These are phyloP conservation scores for Plasmodium gonderi DNA, from an alignment of 169 alveolate species.

Conservation along the genomic window DNA sequence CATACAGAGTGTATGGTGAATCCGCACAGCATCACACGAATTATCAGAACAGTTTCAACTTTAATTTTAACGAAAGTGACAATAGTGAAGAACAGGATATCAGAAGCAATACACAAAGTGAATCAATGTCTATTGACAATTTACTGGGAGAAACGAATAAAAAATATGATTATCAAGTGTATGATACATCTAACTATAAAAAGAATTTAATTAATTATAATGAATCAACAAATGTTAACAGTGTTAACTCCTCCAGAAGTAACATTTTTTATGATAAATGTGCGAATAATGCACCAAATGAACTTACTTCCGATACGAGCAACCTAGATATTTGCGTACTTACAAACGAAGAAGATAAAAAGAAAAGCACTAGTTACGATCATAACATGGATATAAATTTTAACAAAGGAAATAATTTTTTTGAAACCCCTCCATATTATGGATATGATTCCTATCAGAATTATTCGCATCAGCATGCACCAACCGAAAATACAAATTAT, in stretches of 20 bases:
- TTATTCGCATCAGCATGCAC: background rate
- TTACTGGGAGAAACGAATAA: slow-evolving; percentile 46
- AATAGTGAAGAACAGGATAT: background rate
- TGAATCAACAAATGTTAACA: background rate
- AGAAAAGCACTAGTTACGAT: background rate
- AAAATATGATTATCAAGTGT: slow-evolving; percentile 12
- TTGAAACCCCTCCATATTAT: background rate
- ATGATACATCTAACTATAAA: slow-evolving; percentile 47
- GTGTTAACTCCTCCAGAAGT: slow-evolving; percentile 12
- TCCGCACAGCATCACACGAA: background rate
- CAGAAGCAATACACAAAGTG: slow-evolving; percentile 27
- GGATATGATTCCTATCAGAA: background rate
- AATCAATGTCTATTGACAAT: slow-evolving; percentile 33
- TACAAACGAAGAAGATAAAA: slow-evolving; percentile 7
- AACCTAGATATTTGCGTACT: slow-evolving; percentile 51
- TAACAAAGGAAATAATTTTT: background rate
- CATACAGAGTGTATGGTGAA: background rate
- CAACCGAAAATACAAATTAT: slow-evolving; percentile 6
- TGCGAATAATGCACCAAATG: background rate
- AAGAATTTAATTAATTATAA: slow-evolving; percentile 27
- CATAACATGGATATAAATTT: background rate
- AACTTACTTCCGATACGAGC: slow-evolving; percentile 17
- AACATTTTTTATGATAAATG: slow-evolving; percentile 34
- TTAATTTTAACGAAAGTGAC: slow-evolving; percentile 60
- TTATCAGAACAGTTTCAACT: slow-evolving; percentile 8